phyloP scores from a whole-genome alignment of 805 yeast genomes.

The Brettanomyces bruxellensis region DNA sequence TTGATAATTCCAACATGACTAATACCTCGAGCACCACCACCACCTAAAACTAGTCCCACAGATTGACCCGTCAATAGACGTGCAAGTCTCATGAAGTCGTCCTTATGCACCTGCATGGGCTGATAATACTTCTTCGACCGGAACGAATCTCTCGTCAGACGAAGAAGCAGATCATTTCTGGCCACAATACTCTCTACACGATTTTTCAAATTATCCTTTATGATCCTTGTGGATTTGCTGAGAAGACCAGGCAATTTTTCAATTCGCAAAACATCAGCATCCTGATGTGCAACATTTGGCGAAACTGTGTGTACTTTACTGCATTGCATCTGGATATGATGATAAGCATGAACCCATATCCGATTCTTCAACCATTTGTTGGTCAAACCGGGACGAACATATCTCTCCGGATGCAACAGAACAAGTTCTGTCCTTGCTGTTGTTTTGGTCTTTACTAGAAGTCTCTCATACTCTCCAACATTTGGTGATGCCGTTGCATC shows the following conservation, averaged over 20 bases:
- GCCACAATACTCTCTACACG: constrained; percentile 17
- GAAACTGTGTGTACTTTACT: constrained; percentile 2
- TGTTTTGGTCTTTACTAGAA: constrained; percentile 65
- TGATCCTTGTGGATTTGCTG: constrained; percentile 17
- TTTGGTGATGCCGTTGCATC: constrained; percentile 68
- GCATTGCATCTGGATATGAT: constrained; percentile 68
- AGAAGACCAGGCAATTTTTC: constrained; percentile 11
- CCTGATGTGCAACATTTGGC: neutral
- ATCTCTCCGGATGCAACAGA: constrained; percentile 72
- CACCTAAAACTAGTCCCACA: constrained; percentile 89
- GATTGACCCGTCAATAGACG: constrained; percentile 88
- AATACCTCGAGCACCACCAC: constrained; percentile 96
- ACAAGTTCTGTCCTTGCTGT: constrained; percentile 85
- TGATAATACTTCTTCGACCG: constrained; percentile 19
- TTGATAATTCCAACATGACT: constrained; percentile 87
- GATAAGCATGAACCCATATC: constrained; percentile 89
- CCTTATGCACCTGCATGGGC: constrained; percentile 52
- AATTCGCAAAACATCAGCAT: constrained; percentile 8
- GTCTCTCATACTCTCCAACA: constrained; percentile 78
- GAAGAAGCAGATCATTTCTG: constrained; percentile 21
- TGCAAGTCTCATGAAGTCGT: constrained; percentile 84
- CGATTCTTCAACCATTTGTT: constrained; percentile 77
- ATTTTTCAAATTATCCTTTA: constrained; percentile 19
- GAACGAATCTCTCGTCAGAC: constrained; percentile 19
- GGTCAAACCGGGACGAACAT: constrained; percentile 79